Evolutionary conservation across 306 rosid species (phyloP), one percentile per base, ranked within the genome.

Genomic region (Lablab purpureus): DNA sequence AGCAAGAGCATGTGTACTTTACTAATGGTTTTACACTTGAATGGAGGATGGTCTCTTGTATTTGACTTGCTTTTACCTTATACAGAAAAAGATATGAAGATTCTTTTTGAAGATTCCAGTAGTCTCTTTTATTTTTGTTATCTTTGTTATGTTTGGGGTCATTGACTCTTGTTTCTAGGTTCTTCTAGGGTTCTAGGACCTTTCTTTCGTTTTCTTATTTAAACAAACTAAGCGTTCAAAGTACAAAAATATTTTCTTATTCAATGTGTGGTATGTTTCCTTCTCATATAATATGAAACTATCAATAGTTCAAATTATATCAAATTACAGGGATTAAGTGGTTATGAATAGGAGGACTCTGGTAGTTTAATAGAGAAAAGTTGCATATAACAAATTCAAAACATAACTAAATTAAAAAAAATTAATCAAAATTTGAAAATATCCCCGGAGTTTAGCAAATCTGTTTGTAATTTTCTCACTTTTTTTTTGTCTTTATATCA

Each of bases 1-100:
- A 30, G n/a, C n/a, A n/a, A 73, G 55, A 51, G 74, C 74, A 70
- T 83, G 18, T 71, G 79, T 64, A 52, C 37, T 56, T 14, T 79
- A 5, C 21, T 30, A 18, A 65, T 5, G 84, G 66, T 22, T 78
- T 85, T 66, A 66, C 75, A 56, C 78, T 70, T 46, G 23, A 58
- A 69, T 72, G 58, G 76, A 65, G 36, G 81, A 68, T 59, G 66
- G 34, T 8, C 13, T 28, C 76, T 9, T 66, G 75, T 78, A 32
- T 34, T 15, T 78, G 52, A 62, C 47, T 3, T 3, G 0, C 25
- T 28, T 41, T 54, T 15, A 19, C 45, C 62, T 63, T 51, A 59
- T n/a, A 28, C 7, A 15, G 59, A 73, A n/a, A 27, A 72, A 13
- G 65, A 30, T 70, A 43, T 34, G 13, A n/a, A 10, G 54, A 62